Conservation (phyloP, 257 asterid genomes). For the Petunia axillaris region DNA sequence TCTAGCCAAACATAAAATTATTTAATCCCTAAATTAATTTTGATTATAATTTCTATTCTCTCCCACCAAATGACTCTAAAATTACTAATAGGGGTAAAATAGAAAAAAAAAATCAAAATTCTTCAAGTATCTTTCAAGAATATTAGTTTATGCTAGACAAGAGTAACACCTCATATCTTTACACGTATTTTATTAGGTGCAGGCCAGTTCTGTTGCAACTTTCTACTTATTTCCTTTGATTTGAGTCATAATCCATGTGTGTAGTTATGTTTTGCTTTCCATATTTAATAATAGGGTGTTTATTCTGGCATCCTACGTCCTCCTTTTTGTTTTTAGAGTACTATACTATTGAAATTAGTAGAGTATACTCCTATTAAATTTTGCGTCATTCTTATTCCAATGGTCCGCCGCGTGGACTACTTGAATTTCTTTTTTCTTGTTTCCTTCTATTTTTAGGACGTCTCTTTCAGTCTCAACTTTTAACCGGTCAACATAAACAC, state of each 20-base stretch:
- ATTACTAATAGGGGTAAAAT: too few species aligned
- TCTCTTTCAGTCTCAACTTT: background rate
- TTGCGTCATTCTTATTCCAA: background rate
- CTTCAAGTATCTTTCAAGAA: too few species aligned
- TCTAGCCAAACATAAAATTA: too few species aligned
- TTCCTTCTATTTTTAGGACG: background rate
- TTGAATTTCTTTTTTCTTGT: background rate
- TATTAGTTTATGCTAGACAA: background rate
- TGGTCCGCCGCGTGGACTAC: background rate
- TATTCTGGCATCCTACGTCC: background rate
- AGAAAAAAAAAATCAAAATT: too few species aligned
- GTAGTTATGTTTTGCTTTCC: background rate
- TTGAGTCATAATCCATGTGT: background rate
- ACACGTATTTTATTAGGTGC: background rate
- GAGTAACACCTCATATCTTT: conserved; percentile 10
- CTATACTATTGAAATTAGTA: too few species aligned
- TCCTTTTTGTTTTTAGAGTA: background rate
- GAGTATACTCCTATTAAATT: background rate
- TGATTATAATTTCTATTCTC: too few species aligned
- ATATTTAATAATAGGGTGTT: background rate
- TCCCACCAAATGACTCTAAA: too few species aligned
- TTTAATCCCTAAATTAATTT: too few species aligned
- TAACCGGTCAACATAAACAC: background rate
- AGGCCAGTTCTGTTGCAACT: background rate
- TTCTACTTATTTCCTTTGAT: background rate